These are phyloP conservation scores for Wickerhamomyces silvicola DNA, from an alignment of 805 yeast species.

Conservation along the genomic window DNA sequence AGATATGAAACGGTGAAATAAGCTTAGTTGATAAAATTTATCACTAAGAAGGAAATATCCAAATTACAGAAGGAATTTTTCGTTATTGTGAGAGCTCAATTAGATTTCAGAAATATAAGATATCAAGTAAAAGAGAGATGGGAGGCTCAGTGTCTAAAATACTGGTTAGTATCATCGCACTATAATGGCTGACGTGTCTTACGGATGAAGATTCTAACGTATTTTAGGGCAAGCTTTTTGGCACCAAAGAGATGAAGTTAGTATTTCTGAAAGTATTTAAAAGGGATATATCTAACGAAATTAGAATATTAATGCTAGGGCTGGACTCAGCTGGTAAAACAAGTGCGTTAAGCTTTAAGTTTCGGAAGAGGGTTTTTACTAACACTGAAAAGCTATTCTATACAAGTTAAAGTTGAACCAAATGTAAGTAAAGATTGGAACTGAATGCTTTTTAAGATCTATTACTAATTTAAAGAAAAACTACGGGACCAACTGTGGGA, in stretches of 20 bases:
- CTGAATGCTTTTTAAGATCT: background rate
- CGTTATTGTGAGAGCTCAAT: too few relatives aligned
- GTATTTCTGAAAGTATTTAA: background rate
- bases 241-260: slow-evolving; percentile 43
- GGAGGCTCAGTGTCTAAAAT: slow-evolving; percentile 28
- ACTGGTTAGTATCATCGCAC: slow-evolving; percentile 21
- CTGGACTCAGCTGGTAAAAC: slow-evolving; percentile 93
- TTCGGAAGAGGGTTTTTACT: too few relatives aligned
- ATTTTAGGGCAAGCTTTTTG: slow-evolving; percentile 40
- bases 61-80: too few relatives aligned
- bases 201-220: background rate
- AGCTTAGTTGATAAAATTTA: too few relatives aligned
- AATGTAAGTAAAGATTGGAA: slow-evolving; percentile 24
- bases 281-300: background rate
- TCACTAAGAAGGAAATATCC: too few relatives aligned
- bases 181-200: too few relatives aligned
- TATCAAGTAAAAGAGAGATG: slow-evolving; percentile 15
- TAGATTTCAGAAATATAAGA: too few relatives aligned
- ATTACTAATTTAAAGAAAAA: slow-evolving; percentile 24
- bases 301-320: slow-evolving; percentile 79
- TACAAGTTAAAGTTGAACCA: slow-evolving; percentile 78
- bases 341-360: slow-evolving; percentile 11
- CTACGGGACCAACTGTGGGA: slow-evolving; percentile 90
- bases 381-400: slow-evolving; percentile 43
- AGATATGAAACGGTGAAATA: too few relatives aligned